A percentile compares a stretch with the other conserved stretches of the same genome.
phyloP scores from a whole-genome alignment of 2,329 filamentous ascomycete genomes.

The Colletotrichum sp. region DNA sequence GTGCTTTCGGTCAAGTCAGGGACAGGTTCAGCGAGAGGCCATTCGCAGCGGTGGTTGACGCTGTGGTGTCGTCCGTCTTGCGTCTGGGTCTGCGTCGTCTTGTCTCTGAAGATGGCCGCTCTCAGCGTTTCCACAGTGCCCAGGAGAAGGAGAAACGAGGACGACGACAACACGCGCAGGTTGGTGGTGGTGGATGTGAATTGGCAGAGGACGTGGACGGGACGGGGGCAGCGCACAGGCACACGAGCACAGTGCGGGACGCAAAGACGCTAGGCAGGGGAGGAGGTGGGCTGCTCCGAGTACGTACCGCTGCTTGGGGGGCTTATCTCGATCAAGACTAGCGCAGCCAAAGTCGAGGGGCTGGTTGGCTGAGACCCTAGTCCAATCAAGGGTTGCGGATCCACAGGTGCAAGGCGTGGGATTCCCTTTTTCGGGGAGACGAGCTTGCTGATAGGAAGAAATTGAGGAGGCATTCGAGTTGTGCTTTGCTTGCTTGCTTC shows the following conservation, averaged over 20 bases:
- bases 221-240: conserved; percentile 3
- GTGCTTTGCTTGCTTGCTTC: not conserved
- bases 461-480: not conserved
- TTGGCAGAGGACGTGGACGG: not conserved
- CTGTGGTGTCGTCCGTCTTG: not conserved
- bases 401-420: conserved; percentile 9
- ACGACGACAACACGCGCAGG: not conserved
- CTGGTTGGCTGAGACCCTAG: conserved; percentile 5
- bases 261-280: not conserved
- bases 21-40: conserved; percentile 1
- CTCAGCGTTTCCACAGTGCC: conserved; percentile 20
- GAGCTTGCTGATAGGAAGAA: conserved; percentile 14
- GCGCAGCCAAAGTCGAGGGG: not conserved
- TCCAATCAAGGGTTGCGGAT: not conserved
- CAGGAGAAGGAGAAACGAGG: not conserved
- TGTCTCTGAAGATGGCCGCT: conserved; percentile 3
- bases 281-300: not conserved
- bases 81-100: not conserved
- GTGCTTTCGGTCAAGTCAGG: not conserved
- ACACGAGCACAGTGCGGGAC: not conserved
- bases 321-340: not conserved
- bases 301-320: not conserved
- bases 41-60: conserved; percentile 3
- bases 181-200: not conserved
- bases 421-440: conserved; percentile 16